Conservation (phyloP, 352 stramenopile genomes). For the Phytophthora hibernalis region DNA sequence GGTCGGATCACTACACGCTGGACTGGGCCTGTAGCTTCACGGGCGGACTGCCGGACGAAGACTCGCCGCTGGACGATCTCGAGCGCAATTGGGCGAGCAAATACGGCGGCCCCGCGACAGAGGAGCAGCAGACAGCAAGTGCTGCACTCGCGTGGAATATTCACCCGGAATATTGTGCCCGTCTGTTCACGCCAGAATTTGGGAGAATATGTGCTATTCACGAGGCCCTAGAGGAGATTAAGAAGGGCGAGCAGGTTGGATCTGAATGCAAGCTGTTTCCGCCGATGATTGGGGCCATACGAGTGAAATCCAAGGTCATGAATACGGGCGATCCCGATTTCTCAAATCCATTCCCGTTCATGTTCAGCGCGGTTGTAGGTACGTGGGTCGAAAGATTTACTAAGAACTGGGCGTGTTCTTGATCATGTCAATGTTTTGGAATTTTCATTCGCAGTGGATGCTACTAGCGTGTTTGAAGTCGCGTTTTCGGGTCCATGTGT, state of each 20-base stretch:
- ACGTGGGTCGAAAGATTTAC: neutral
- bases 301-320: constrained; percentile 62
- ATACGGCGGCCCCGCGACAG: constrained; percentile 1
- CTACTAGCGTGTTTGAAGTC: constrained; percentile 48
- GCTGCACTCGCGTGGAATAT: constrained; percentile 32
- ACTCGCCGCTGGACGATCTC: constrained; percentile 42
- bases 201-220: constrained; percentile 33
- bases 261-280: constrained; percentile 10
- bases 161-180: constrained; percentile 25
- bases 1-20: constrained; percentile 59
- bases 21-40: constrained; percentile 53
- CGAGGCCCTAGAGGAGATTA: constrained; percentile 31
- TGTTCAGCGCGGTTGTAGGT: constrained; percentile 73
- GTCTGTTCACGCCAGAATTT: constrained; percentile 34
- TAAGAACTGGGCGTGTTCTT: neutral
- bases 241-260: constrained; percentile 11
- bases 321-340: constrained; percentile 53
- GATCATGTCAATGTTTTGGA: neutral
- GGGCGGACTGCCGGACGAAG: constrained; percentile 26
- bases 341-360: constrained; percentile 66
- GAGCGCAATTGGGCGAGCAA: constrained; percentile 22
- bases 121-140: neutral
- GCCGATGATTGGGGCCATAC: constrained; percentile 60
- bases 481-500: constrained; percentile 77
- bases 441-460: constrained; percentile 46